phyloP scores from a whole-genome alignment of 2,329 filamentous ascomycete genomes.

The Sarocladiaceae sp. region DNA sequence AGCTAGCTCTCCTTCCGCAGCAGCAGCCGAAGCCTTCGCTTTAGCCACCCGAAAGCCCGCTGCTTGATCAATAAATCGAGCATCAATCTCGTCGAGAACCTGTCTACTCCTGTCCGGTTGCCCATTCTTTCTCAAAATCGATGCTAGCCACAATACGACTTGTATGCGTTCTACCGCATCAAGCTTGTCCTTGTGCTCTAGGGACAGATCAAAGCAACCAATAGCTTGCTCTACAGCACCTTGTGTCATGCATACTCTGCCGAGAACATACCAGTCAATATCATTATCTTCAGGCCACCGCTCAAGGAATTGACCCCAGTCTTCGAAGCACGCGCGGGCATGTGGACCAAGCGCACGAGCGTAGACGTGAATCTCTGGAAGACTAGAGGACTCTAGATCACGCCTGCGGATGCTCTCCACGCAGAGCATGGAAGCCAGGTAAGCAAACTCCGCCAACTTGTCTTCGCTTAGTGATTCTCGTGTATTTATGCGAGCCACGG shows the following conservation, averaged over 20 bases:
- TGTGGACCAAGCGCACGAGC: constrained; percentile 22
- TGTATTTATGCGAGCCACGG: constrained; percentile 17
- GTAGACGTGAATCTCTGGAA: constrained; percentile 20
- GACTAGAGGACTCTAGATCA: constrained; percentile 15
- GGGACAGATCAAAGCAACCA: constrained; percentile 21
- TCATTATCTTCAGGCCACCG: constrained; percentile 23
- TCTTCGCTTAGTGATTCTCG: constrained; percentile 16
- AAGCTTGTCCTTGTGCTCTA: constrained; percentile 14
- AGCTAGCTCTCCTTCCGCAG: constrained; percentile 17
- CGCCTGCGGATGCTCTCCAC: constrained; percentile 18
- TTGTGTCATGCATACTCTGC: constrained; percentile 23
- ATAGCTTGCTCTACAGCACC: constrained; percentile 20
- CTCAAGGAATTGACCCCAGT: constrained; percentile 18
- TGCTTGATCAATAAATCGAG: constrained; percentile 18
- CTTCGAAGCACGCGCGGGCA: constrained; percentile 21
- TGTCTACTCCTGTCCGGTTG: constrained; percentile 15
- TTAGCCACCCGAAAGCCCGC: constrained; percentile 19
- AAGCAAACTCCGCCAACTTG: constrained; percentile 18
- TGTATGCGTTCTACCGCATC: constrained; percentile 18
- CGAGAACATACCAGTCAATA: constrained; percentile 33
- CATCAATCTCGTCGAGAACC: constrained; percentile 17
- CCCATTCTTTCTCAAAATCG: constrained; percentile 17
- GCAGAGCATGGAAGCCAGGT: constrained; percentile 21
- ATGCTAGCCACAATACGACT: constrained; percentile 17
- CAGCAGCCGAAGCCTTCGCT: constrained; percentile 18